These are phyloP conservation scores for Onygena corvina DNA, from an alignment of 2,329 filamentous ascomycete genomes.

Conservation along the genomic window DNA sequence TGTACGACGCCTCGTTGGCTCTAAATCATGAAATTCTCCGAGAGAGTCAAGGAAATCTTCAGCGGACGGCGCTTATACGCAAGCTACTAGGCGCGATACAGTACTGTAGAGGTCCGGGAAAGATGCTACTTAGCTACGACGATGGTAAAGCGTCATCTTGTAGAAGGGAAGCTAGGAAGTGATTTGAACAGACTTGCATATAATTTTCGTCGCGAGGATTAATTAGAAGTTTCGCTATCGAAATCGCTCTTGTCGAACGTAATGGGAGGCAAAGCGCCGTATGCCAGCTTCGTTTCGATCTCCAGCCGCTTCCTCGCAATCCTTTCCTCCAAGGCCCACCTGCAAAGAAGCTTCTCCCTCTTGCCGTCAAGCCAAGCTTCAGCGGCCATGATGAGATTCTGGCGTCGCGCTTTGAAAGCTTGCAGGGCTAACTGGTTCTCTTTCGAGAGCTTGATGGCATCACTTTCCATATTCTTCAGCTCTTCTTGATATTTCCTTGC, in stretches of 20 bases:
- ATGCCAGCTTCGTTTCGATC: conserved; percentile 24
- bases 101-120: too few species aligned
- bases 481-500: conserved; percentile 32
- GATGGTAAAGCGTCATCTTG: too few species aligned
- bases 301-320: conserved; percentile 32
- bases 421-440: conserved; percentile 24
- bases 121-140: too few species aligned
- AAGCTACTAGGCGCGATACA: too few species aligned
- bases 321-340: conserved; percentile 35
- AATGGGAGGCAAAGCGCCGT: conserved; percentile 30
- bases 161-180: too few species aligned
- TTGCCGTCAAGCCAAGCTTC: conserved; percentile 26
- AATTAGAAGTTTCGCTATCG: not conserved
- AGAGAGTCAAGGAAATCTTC: not conserved
- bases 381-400: conserved; percentile 24
- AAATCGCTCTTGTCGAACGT: conserved; percentile 20
- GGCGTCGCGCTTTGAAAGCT: conserved; percentile 27
- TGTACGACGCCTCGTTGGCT: conserved; percentile 22
- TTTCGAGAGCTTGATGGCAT: conserved; percentile 27
- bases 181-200: too few species aligned
- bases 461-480: conserved; percentile 29
- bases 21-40: not conserved
- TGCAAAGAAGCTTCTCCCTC: conserved; percentile 25
- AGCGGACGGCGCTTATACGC: too few species aligned
- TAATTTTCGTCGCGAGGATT: not conserved